phyloP scores from a whole-genome alignment of 1,284 basidiomycete genomes.

The Takashimella tepidaria region DNA sequence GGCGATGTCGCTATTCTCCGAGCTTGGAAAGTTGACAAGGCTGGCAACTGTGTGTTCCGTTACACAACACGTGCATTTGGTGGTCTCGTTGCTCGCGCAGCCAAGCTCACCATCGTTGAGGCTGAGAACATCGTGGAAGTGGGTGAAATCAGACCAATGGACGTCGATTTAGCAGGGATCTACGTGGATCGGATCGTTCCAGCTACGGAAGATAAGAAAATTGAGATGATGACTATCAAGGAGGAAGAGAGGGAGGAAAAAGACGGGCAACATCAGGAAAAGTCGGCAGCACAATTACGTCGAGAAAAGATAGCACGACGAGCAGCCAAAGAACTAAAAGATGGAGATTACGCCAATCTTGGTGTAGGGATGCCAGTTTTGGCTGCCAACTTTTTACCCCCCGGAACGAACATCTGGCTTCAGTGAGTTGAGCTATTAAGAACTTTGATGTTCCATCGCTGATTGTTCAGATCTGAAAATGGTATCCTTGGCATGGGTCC shows the following conservation, averaged over 20 bases:
- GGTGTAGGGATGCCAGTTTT: slow-evolving; percentile 87
- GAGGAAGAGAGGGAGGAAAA: slow-evolving; percentile 32
- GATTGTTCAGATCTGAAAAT: slow-evolving; percentile 60
- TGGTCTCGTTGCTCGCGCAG: slow-evolving; percentile 79
- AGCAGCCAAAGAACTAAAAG: slow-evolving; percentile 82
- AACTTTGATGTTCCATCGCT: no score
- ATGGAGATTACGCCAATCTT: slow-evolving; percentile 76
- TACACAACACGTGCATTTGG: slow-evolving; percentile 88
- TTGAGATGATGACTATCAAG: slow-evolving; percentile 63
- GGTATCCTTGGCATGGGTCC: slow-evolving; percentile 94
- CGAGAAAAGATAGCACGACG: slow-evolving; percentile 71
- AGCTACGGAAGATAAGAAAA: slow-evolving; percentile 69
- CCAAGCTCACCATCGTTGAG: slow-evolving; percentile 87
- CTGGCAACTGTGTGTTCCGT: slow-evolving; percentile 78
- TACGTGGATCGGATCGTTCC: slow-evolving; percentile 83
- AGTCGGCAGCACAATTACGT: slow-evolving; percentile 47
- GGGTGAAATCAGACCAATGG: slow-evolving; percentile 75
- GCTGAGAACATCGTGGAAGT: slow-evolving; percentile 88
- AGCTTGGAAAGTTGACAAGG: slow-evolving; percentile 93
- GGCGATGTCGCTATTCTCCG: slow-evolving; percentile 85
- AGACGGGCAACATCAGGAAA: slow-evolving; percentile 12
- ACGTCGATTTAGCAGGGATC: slow-evolving; percentile 74
- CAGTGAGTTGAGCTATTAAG: slow-evolving; percentile 58
- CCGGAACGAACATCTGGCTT: slow-evolving; percentile 79
- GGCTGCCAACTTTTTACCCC: slow-evolving; percentile 73